phyloP scores from a whole-genome alignment of 2,329 filamentous ascomycete species.

The Talaromyces atroroseus region DNA sequence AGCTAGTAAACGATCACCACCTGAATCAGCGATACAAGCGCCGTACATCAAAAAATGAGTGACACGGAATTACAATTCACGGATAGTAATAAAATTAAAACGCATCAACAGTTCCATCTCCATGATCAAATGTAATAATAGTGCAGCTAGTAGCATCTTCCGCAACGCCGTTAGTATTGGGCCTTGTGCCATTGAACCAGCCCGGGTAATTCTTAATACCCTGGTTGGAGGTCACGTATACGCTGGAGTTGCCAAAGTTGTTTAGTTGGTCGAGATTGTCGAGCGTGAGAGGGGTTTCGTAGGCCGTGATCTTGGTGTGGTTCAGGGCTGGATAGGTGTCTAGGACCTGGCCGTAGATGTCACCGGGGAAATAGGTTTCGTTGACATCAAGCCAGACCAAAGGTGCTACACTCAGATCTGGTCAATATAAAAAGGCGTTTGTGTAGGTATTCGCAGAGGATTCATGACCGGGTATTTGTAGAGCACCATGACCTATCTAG shows the following conservation, averaged over 20 bases:
- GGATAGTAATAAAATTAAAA: constrained; percentile 62
- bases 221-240: constrained; percentile 47
- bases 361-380: constrained; percentile 48
- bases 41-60: neutral
- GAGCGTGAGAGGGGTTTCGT: constrained; percentile 39
- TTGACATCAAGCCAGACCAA: constrained; percentile 46
- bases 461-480: no score
- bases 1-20: constrained; percentile 31
- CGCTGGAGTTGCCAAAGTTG: constrained; percentile 37
- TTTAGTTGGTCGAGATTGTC: constrained; percentile 48
- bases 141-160: constrained; percentile 45
- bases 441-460: no score
- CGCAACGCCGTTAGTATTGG: constrained; percentile 48
- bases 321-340: constrained; percentile 45
- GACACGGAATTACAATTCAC: constrained; percentile 27
- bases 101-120: constrained; percentile 48
- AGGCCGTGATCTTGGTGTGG: constrained; percentile 33
- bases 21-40: constrained; percentile 7
- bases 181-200: constrained; percentile 51
- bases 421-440: no score
- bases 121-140: constrained; percentile 56
- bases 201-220: constrained; percentile 39
- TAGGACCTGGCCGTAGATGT: constrained; percentile 42
- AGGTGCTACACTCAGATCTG: constrained; percentile 35
- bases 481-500: no score